Evolutionary conservation across 495 filamentous ascomycete species (phyloP), one percentile per base, ranked within the genome.

Genomic region (Diplogelasinospora grovesii): DNA sequence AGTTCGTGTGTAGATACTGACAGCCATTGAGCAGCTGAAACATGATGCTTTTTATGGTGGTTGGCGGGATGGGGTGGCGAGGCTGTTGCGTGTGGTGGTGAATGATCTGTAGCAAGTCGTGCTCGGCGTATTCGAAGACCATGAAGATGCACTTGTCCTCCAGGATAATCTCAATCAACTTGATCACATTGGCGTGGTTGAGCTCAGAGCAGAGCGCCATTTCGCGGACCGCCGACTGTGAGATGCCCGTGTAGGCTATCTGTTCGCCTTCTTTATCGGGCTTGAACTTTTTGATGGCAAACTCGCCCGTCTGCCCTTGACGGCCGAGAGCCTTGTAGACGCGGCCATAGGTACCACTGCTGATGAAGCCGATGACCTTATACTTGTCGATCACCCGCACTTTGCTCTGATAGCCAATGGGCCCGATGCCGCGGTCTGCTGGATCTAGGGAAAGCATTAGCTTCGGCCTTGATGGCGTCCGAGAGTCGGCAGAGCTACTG

Each of bases 241-340:
- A 97, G 43, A 99, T 92, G 45, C 92, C 92, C 5, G 92, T 95
- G 63, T 99, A 99, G 48, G 93, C 84, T 35, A 94, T 74, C 43
- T 81, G 71, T 61, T 97, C 93, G 27, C 90, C 92, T 65, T 99
- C 92, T 68, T 97, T 97, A 65, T 99, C 92, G 25, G 92, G 92
- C 68, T 99, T 99, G 80, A 99, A 99, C 80, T 95, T 95, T 64
- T 97, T 97, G 66, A 97, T 97, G 39, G 90, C 90, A 60, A 93
- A 95, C 54, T 93, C 89, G 45, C 84, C 88, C 2, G 62, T 52
- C 46, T 71, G 70, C 44, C 67, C 70, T 63, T 89, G 81, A 51
- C 81, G 83, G 48, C 86, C 83, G 10, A 83, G 63, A 14, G 92
- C 92, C 59, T 97, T 99, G 75, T 97, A 99, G 9, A 99, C 92